Percentiles rank a stretch among this genome's conserved stretches.
phyloP scores from a whole-genome alignment of 768 basidiomycete species.

The Suillus fuscotomentosus region DNA sequence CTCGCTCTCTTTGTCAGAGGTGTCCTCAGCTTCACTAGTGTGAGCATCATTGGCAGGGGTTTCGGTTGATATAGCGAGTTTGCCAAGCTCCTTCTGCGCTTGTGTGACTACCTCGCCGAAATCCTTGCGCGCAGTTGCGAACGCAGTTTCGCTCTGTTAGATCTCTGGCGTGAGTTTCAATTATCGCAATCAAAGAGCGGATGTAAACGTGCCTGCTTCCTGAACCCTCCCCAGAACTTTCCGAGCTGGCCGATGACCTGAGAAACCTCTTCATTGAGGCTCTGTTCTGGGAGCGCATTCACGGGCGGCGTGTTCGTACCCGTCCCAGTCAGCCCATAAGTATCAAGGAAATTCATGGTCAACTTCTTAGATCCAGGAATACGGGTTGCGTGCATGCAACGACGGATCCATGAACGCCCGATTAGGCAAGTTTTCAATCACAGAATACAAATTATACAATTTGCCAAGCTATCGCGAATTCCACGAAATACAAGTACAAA shows the following conservation, averaged over 20 bases:
- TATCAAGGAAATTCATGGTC: constrained; percentile 73
- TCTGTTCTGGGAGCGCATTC: constrained; percentile 42
- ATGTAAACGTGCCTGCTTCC: constrained; percentile 67
- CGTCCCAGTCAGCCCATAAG: constrained; percentile 52
- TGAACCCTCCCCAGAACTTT: constrained; percentile 88
- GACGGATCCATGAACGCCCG: neutral
- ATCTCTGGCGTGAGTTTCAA: constrained; percentile 6
- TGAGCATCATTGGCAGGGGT: constrained; percentile 12
- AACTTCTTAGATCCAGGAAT: neutral
- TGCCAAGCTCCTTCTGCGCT: constrained; percentile 74
- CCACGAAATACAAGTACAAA: neutral
- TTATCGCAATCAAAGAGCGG: neutral
- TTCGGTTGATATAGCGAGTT: constrained; percentile 43
- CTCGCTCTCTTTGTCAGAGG: constrained; percentile 16
- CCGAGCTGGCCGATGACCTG: constrained; percentile 88
- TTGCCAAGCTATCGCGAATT: neutral
- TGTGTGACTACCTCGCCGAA: constrained; percentile 70
- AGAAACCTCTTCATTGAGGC: constrained; percentile 82
- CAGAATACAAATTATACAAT: neutral
- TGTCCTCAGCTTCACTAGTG: constrained; percentile 8
- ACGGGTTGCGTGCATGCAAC: neutral
- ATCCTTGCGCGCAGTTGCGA: constrained; percentile 73
- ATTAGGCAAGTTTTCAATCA: constrained; percentile 2
- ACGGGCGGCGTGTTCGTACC: constrained; percentile 47
- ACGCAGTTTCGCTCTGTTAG: constrained; percentile 62